Evolutionary conservation across 805 yeast species (phyloP), one percentile per base, ranked within the genome.

Genomic region (Candida nemodendra): DNA sequence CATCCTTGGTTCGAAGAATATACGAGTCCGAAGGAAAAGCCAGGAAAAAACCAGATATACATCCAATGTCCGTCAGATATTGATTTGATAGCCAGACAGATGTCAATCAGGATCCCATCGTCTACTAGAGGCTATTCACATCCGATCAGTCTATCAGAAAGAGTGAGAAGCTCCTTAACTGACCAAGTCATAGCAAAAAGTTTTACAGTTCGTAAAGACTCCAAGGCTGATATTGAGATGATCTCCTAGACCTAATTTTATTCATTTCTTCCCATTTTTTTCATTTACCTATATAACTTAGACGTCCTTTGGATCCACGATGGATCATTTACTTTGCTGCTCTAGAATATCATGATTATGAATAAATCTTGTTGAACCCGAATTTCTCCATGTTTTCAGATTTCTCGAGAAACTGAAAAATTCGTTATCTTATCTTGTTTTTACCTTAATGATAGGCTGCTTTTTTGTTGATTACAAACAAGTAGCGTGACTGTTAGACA

Each of bases 1-100:
- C 81, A 76, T 51, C 54, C 44, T 9, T 76, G 81, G 81, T 65
- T 76, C 39, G 29, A 21, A 4, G 18, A 31, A 5, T n/a, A n/a
- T n/a, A 8, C 24, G 11, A 21, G 11, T 11, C 24, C 7, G 7
- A 8, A 21, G 7, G 9, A 8, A 7, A 21, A 21, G 7, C 7
- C 24, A 8, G 18, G 18, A 13, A 34, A 24, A 4, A 28, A 28
- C n/a, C 23, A 25, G 26, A 30, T 9, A 19, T 28, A 28, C 11
- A 4, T 16, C 11, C 8, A 4, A 18, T n/a, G 24, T 2, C n/a
- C 36, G 6, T 18, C 26, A 4, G 36, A 42, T 7, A 28, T 19
- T 13, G 35, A 27, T 8, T 25, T 33, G 32, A 23, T 29, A n/a
- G 43, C 39, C 4, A 32, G 44, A 14, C 49, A 50, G 22, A 40